Base-by-base conservation (phyloP, 1,284 basidiomycete genomes). In the Kwoniella shivajii region DNA sequence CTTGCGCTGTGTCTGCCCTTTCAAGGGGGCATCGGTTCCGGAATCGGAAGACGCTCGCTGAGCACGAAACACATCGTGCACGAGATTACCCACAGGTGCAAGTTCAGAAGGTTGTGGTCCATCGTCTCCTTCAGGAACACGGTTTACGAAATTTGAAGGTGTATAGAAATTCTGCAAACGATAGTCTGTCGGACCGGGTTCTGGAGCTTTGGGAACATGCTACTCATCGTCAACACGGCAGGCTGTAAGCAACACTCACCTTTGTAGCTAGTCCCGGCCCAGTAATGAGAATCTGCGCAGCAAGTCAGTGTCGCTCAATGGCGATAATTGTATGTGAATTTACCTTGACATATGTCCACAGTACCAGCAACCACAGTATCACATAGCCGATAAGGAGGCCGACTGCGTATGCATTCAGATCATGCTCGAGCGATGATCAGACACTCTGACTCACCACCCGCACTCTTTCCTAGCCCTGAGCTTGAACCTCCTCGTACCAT, bases 301-400 rank as follows among this genome's bases (percentile, higher is more conserved):
- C 50, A 13, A 10, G 37, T 52, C 24, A 50, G 36, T 31, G 18
- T 41, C 11, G 18, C 24, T 38, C 43, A 5, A 24, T 10, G n/a
- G 6, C n/a, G n/a, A 20, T n/a, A 10, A 36, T 41, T 18, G 18
- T 41, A 20, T n/a, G 9, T 45, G 47, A 27, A 59, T 75, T 43
- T 54, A 88, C 88, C 81, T 82, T 85, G 18, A 81, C 59, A 73
- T 90, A 91, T 3, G 84, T 80, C 88, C 88, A 89, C 0, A 85
- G 52, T 79, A 85, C 83, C 83, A 89, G 86, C n/a, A 86, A 61
- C 50, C 82, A 85, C 14, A 90, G 67, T 2, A 87, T 59, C 36
- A 79, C 79, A 65, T 85, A 89, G 2, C 84, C 80, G 0, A 82
- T 78, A 29, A 88, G 67, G 44, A 86, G 80, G 0, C 79, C 84